Base-by-base conservation (phyloP, 75 land plant species). In the Pinus albicaulis region DNA sequence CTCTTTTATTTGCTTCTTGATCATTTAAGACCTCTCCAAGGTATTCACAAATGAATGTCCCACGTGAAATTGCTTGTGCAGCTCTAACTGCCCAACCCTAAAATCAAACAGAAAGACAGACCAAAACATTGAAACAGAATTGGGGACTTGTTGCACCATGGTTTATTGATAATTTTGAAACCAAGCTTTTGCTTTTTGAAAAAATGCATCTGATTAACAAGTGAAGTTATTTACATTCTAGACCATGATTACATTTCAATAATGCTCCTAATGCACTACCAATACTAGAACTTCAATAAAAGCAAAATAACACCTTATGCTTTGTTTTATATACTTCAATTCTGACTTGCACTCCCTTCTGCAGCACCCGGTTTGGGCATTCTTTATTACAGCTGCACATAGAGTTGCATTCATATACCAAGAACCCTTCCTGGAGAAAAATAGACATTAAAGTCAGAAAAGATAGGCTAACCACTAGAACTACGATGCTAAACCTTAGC, bases 11-110 rank as follows among this genome's bases (percentile, higher is more conserved):
- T 75, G 93, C 94, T 75, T 98, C 96, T 16, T 75, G 78, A 76
- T 98, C 91, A 77, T 85, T 81, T 61, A 95, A 76, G 59, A 98
- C 92, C 82, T 98, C 99, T 22, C 99, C 99, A 70, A 95, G 72
- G 77, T 89, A 95, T 76, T 98, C 99, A 80, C 99, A 98, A 23
- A 98, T 83, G 85, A 98, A 98, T 20, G 92, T 86, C n/a, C 99
- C 99, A 73, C 98, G 93, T 23, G 86, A 34, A 36, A 98, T 98
- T 73, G 80, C 56, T 79, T 98, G 84, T 38, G 84, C 92, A 53
- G 99, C 89, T 76, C 99, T 85, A n/a, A 98, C 94, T 52, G 89
- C 98, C 99, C 99, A 98, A 23, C 98, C 99, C 99, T 98, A 84
- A 25, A 76, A 79, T 48, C 34, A 65, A 66, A 52, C 3, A 64